Evolutionary conservation across 306 rosid genomes (phyloP).

Genomic region (Delonix regia): DNA sequence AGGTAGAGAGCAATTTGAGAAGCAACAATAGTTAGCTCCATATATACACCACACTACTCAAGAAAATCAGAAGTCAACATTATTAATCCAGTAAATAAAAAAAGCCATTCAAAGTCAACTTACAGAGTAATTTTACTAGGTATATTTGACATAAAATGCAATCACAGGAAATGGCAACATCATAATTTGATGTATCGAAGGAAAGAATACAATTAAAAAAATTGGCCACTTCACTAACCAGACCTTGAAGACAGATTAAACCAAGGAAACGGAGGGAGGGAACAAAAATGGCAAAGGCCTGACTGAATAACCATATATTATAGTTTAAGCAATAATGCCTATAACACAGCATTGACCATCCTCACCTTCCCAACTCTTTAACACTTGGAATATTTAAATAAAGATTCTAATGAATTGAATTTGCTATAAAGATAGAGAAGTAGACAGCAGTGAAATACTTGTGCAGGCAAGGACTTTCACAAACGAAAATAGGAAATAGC

Average conservation of each 20-base stretch:
- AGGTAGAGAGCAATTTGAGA: background rate
- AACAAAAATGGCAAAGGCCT: too few species aligned
- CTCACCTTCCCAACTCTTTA: background rate
- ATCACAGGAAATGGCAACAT: background rate
- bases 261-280: too few species aligned
- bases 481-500: constrained; percentile 32
- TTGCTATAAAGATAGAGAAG: background rate
- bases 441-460: background rate
- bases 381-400: background rate
- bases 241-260: background rate
- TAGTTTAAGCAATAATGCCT: background rate
- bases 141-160: background rate
- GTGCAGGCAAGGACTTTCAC: background rate
- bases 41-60: background rate
- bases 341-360: background rate
- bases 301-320: too few species aligned
- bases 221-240: background rate
- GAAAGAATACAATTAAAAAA: background rate
- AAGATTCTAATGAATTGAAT: background rate
- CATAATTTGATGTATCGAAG: background rate
- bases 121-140: background rate
- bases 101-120: background rate
- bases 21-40: background rate
- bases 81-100: background rate
- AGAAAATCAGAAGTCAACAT: background rate